Evolutionary conservation across 1,284 basidiomycete species (phyloP), one percentile per base, ranked within the genome.

Genomic region (Rhizoctonia solani): DNA sequence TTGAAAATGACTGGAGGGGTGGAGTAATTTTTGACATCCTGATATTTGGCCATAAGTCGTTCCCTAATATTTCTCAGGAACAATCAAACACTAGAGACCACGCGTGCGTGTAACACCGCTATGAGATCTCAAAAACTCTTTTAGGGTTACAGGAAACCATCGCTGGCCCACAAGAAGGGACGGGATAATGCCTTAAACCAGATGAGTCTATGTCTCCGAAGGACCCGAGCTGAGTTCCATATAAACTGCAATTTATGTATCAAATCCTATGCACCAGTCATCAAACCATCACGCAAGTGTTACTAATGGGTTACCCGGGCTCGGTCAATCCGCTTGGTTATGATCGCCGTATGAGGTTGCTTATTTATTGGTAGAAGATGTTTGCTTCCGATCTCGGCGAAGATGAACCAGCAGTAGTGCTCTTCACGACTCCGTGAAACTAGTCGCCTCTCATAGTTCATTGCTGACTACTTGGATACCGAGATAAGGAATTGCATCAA

Each of bases 11-110:
- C 21, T 46, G 42, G 21, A 46, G 4, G 42, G 39, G 4, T 46
- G 42, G 21, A 46, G 4, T 46, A 23, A 4, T 4, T 23, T 46
- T 19, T 23, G 21, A 46, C 16, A 46, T 23, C 16, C 21, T 6
- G 16, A 6, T 19, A 46, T n/a, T 46, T n/a, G 16, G 21, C 42
- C 21, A 41, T 46, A 23, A 19, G 37, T 23, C 25, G 3, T 41
- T 41, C 13, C 23, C 54, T 37, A 39, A 41, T 39, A 39, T 55
- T 46, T 55, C 37, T 55, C 54, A 55, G 54, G 54, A 32, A 55
- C 54, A 14, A 19, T 39, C 5, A 34, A 34, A n/a, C 34, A 9
- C 21, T 55, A 34, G 54, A n/a, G 25, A 39, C 19, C 11, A 14
- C 6, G 54, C 32, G 32, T 11, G 32, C 32, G 11, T 34, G 32